Conservation (phyloP, 2,329 filamentous ascomycete genomes). For the Aspergillus sojae region DNA sequence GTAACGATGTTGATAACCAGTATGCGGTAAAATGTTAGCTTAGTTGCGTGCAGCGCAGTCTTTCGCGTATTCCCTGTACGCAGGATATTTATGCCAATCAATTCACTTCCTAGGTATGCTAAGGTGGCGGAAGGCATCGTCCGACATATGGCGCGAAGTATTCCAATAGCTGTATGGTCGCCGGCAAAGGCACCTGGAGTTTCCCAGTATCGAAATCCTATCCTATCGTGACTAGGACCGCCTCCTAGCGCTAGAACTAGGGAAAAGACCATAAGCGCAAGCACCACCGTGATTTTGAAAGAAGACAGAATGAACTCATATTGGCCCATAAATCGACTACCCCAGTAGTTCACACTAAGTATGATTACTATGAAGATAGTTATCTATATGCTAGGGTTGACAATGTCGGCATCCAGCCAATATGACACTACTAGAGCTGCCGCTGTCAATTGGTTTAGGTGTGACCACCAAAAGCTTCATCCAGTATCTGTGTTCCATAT, state of each 20-base stretch:
- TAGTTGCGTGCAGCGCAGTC: conserved; percentile 76
- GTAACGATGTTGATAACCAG: conserved; percentile 76
- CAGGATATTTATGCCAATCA: conserved; percentile 76
- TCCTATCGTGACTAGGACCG: conserved; percentile 63
- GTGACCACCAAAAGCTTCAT: conserved; percentile 83
- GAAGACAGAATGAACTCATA: conserved; percentile 63
- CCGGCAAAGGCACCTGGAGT: conserved; percentile 63
- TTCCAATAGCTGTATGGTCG: conserved; percentile 49
- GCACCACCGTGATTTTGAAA: conserved; percentile 69
- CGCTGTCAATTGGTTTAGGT: conserved; percentile 83
- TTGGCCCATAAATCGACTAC: conserved; percentile 71
- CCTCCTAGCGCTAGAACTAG: conserved; percentile 67
- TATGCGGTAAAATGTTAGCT: conserved; percentile 80
- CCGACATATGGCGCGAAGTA: conserved; percentile 67
- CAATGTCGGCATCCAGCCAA: conserved; percentile 66
- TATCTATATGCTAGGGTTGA: conserved; percentile 81
- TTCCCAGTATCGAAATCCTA: conserved; percentile 69
- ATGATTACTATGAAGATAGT: conserved; percentile 68
- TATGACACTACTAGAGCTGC: conserved; percentile 77
- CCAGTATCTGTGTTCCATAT: conserved; percentile 49
- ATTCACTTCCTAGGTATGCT: conserved; percentile 75
- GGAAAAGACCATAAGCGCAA: conserved; percentile 67
- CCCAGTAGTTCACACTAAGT: conserved; percentile 68
- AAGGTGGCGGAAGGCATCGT: conserved; percentile 77
- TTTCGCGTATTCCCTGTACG: conserved; percentile 78